Evolutionary conservation across 805 yeast genomes (phyloP).

Genomic region (Zygosaccharomyces pseudorouxii): DNA sequence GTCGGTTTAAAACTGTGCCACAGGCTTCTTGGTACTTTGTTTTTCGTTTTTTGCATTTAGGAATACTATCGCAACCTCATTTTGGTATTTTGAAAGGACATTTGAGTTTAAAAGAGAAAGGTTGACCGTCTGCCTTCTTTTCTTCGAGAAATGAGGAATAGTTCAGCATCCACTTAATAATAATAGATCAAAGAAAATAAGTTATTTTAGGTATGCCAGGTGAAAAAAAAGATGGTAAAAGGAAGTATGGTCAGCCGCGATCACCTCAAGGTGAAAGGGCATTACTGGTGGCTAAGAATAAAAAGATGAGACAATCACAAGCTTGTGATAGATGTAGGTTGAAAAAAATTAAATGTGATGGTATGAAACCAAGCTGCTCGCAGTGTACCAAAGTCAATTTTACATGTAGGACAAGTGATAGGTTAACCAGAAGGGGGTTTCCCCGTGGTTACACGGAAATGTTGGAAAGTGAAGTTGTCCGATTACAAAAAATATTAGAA

Average conservation of each 20-base stretch:
- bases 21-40: background rate
- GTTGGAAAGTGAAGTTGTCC: slow-evolving; percentile 57
- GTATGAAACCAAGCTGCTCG: slow-evolving; percentile 59
- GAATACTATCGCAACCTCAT: background rate
- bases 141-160: background rate
- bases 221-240: slow-evolving; percentile 9
- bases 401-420: slow-evolving; percentile 68
- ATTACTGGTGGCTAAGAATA: slow-evolving; percentile 26
- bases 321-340: slow-evolving; percentile 80
- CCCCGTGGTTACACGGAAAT: slow-evolving; percentile 80
- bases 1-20: background rate
- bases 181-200: background rate
- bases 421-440: slow-evolving; percentile 68
- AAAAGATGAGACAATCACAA: slow-evolving; percentile 51
- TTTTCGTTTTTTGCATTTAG: background rate
- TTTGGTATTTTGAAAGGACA: background rate
- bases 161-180: background rate
- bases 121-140: background rate
- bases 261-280: slow-evolving; percentile 22
- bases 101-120: background rate
- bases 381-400: slow-evolving; percentile 63
- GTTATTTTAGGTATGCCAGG: background rate
- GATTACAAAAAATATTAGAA: slow-evolving; percentile 44
- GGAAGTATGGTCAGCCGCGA: slow-evolving; percentile 21
- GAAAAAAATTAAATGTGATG: slow-evolving; percentile 74